Evolutionary conservation across 371 early-diverging fungal genomes (phyloP).

Genomic region (Smittium culicis): DNA sequence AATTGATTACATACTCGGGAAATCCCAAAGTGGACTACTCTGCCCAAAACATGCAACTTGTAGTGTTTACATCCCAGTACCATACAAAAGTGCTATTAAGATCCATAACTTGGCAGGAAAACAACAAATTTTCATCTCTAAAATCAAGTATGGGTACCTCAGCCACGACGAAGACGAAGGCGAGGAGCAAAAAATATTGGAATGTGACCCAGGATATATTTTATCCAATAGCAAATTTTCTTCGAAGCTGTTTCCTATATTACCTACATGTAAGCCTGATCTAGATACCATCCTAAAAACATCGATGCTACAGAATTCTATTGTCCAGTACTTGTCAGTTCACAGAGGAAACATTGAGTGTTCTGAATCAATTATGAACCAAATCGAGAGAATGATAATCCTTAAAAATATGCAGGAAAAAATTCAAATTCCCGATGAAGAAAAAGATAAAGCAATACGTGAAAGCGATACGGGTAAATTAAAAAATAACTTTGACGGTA

Average conservation of each 20-base stretch:
- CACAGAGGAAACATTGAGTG: conserved; percentile 23
- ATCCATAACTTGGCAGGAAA: background rate
- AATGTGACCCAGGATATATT: conserved; percentile 24
- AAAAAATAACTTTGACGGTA: background rate
- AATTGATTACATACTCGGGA: background rate
- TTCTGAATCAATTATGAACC: conserved; percentile 17
- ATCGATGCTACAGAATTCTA: conserved; percentile 17
- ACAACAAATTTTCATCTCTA: background rate
- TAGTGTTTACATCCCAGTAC: conserved; percentile 17
- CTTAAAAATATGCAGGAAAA: background rate
- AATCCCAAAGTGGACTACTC: conserved; percentile 14
- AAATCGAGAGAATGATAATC: conserved; percentile 18
- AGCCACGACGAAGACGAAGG: background rate
- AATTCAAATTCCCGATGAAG: conserved; percentile 1
- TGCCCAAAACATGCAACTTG: conserved; percentile 29
- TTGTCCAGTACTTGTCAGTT: conserved; percentile 15
- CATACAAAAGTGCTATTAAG: background rate
- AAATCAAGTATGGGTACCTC: background rate
- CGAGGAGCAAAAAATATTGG: conserved; percentile 13
- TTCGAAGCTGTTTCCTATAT: conserved; percentile 15
- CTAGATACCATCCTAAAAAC: conserved; percentile 19
- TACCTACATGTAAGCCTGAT: conserved; percentile 24
- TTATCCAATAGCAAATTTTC: conserved; percentile 18
- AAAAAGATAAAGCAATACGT: background rate
- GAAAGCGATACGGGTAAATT: background rate